Percentiles rank a stretch among this genome's conserved stretches.
These are phyloP conservation scores for Cystofilobasidium ferigula DNA, from an alignment of 768 basidiomycete species.

Conservation along the genomic window DNA sequence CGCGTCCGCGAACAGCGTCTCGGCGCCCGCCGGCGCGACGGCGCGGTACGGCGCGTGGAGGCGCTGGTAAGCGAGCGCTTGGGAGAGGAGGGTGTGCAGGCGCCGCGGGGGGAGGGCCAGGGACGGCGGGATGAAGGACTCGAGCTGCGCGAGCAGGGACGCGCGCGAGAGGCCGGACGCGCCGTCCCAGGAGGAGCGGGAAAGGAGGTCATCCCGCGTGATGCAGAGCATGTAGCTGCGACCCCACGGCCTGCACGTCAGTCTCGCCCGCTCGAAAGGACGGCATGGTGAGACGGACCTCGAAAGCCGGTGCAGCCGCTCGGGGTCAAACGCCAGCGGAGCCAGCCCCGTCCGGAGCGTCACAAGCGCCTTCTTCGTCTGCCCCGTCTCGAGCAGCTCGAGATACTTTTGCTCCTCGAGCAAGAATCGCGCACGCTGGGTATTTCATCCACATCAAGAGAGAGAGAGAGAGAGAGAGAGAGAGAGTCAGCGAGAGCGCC, in stretches of 20 bases:
- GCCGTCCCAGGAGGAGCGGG: conserved; percentile 80
- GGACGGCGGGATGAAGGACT: conserved; percentile 76
- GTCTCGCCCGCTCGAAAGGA: not conserved
- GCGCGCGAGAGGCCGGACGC: conserved; percentile 66
- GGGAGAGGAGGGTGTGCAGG: conserved; percentile 69
- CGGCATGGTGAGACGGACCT: conserved; percentile 46
- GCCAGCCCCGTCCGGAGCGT: conserved; percentile 82
- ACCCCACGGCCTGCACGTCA: not conserved
- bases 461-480: not conserved
- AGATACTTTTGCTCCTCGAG: conserved; percentile 94
- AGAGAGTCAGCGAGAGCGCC: not conserved
- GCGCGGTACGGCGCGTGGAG: conserved; percentile 36
- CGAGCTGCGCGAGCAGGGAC: conserved; percentile 62
- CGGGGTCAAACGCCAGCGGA: conserved; percentile 63
- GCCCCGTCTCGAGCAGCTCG: conserved; percentile 71
- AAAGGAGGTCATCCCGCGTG: conserved; percentile 67
- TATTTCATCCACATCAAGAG: too few relatives aligned
- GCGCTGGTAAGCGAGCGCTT: conserved; percentile 71
- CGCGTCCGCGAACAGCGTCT: conserved; percentile 77
- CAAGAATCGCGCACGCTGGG: conserved; percentile 73
- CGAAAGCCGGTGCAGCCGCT: conserved; percentile 73
- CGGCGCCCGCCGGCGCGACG: not conserved
- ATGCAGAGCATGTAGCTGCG: conserved; percentile 77
- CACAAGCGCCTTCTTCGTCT: conserved; percentile 67
- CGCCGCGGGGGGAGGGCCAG: conserved; percentile 88